These are phyloP conservation scores for Colletotrichum coccodes DNA, from an alignment of 2,329 filamentous ascomycete species.

Conservation along the genomic window DNA sequence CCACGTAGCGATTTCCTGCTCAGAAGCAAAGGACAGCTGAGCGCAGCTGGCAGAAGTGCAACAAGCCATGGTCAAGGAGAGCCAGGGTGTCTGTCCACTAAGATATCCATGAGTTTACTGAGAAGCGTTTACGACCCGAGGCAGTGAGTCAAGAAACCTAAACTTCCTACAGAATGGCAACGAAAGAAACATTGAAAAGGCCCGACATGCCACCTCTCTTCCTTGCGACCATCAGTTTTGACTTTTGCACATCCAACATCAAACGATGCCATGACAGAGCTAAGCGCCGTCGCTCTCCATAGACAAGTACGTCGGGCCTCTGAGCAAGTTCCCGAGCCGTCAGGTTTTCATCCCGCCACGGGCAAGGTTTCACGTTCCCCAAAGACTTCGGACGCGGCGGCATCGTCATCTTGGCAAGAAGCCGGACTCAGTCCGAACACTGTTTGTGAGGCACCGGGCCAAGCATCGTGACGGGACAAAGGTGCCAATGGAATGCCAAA, in stretches of 20 bases:
- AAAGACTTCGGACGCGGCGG: slow-evolving; percentile 16
- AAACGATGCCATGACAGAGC: background rate
- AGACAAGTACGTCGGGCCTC: background rate
- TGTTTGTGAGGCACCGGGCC: slow-evolving; percentile 17
- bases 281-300: background rate
- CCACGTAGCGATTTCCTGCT: too few relatives aligned
- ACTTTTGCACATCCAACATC: slow-evolving; percentile 2
- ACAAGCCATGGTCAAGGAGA: too few relatives aligned
- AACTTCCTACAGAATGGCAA: background rate
- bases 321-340: background rate
- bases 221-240: background rate
- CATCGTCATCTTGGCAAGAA: slow-evolving; percentile 19
- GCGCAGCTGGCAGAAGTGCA: background rate
- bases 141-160: background rate
- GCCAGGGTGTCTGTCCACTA: too few relatives aligned
- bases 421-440: slow-evolving; percentile 10
- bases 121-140: background rate
- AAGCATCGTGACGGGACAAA: slow-evolving; percentile 26
- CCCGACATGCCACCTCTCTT: background rate
- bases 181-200: background rate
- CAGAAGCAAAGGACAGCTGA: background rate
- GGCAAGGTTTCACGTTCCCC: slow-evolving; percentile 15
- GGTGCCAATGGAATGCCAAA: slow-evolving; percentile 14
- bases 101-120: background rate
- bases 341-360: slow-evolving; percentile 2